These are phyloP conservation scores for Protomyces inundatus DNA, from an alignment of 1,139 yeast genomes.

Conservation along the genomic window DNA sequence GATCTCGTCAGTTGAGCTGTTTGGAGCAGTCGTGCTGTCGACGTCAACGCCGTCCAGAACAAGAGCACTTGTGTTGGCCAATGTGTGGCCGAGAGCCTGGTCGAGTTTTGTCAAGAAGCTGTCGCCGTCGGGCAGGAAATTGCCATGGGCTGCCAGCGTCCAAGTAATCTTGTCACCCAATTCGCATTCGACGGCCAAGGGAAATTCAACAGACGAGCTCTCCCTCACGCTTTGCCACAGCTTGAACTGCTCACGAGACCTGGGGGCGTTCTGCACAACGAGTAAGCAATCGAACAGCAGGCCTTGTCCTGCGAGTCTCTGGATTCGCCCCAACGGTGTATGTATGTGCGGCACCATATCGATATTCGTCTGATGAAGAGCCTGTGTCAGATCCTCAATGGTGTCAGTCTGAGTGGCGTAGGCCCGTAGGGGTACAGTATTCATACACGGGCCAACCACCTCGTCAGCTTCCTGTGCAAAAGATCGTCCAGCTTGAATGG, in stretches of 20 bases:
- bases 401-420: constrained; percentile 2
- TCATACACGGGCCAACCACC: constrained; percentile 33
- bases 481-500: constrained; percentile 32
- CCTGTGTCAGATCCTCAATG: constrained; percentile 4
- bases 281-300: constrained; percentile 33
- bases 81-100: not conserved
- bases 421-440: constrained; percentile 30
- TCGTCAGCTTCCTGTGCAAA: constrained; percentile 29
- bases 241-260: not conserved
- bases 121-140: not conserved
- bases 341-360: constrained; percentile 25
- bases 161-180: constrained; percentile 21
- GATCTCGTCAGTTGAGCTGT: not conserved
- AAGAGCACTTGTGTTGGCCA: not conserved
- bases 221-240: constrained; percentile 27
- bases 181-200: constrained; percentile 33
- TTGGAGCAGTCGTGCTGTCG: too few species aligned
- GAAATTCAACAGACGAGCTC: constrained; percentile 28
- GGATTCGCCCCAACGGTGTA: constrained; percentile 25
- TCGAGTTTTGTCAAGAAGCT: not conserved
- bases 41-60: not conserved
- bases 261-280: constrained; percentile 29
- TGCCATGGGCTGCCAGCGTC: constrained; percentile 28
- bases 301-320: constrained; percentile 14
- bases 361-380: constrained; percentile 20